Conservation (phyloP, 345 rosid species). For the Pseudoturritis turrita region DNA sequence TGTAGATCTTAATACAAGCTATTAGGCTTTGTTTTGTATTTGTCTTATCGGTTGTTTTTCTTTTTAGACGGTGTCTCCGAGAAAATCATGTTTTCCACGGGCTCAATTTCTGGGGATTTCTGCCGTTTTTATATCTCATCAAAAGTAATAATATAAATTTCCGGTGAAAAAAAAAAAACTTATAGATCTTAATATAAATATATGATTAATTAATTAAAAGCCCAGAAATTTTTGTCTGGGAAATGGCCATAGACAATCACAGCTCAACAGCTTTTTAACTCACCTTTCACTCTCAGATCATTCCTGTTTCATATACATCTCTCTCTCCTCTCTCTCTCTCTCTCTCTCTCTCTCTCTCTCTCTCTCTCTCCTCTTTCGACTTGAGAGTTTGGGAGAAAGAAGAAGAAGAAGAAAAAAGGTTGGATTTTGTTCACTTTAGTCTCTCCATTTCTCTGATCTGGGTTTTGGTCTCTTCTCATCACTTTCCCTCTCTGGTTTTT, state of each 20-base stretch:
- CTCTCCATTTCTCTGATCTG: constrained; percentile 9
- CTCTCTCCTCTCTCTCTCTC: constrained; percentile 11
- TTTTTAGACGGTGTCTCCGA: no score
- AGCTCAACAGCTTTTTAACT: constrained; percentile 56
- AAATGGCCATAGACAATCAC: constrained; percentile 53
- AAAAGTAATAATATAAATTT: no score
- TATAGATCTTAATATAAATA: constrained; percentile 11
- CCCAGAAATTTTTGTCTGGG: constrained; percentile 27
- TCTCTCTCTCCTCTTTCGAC: not conserved
- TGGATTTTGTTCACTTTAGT: not conserved
- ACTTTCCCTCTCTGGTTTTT: not conserved
- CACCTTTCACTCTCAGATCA: constrained; percentile 36
- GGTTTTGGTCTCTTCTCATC: not conserved
- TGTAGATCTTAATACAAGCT: constrained; percentile 13
- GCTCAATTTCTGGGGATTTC: no score
- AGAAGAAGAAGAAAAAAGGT: not conserved
- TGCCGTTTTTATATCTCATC: no score
- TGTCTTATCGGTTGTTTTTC: no score
- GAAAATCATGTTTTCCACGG: no score
- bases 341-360: constrained; percentile 1
- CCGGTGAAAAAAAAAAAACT: no score
- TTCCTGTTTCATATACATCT: constrained; percentile 35
- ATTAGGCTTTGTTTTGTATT: no score
- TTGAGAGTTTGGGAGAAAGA: constrained; percentile 17
- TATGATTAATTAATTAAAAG: not conserved